phyloP scores from a whole-genome alignment of 2,329 filamentous ascomycete species.

The Ophiostoma triangulosporum region DNA sequence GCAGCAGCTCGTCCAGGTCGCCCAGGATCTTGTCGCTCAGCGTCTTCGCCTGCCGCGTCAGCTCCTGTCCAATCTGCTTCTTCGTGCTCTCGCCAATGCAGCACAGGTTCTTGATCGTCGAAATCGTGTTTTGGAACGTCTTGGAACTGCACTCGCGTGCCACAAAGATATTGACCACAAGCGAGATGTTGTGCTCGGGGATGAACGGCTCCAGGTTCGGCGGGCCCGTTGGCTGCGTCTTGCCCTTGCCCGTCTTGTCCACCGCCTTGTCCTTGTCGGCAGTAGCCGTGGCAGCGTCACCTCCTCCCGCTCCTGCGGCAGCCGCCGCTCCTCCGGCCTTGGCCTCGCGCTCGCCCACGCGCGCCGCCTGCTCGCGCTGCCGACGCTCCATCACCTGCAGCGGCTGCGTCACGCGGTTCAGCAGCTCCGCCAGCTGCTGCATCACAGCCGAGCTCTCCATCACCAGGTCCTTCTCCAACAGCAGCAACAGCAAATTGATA shows the following conservation, averaged over 20 bases:
- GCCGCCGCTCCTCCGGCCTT: conserved; percentile 14
- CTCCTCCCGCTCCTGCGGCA: conserved; percentile 15
- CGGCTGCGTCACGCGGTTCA: conserved; percentile 80
- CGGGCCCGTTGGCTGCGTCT: conserved; percentile 29
- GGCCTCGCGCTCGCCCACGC: conserved; percentile 17
- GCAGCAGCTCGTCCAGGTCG: conserved; percentile 73
- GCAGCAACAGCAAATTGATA: conserved; percentile 74
- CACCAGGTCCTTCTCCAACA: conserved; percentile 86
- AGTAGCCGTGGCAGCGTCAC: background rate
- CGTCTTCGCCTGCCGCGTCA: conserved; percentile 73
- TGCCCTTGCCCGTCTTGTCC: background rate
- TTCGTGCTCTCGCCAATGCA: conserved; percentile 87
- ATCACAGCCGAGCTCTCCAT: conserved; percentile 96
- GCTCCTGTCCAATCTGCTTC: conserved; percentile 79
- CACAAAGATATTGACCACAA: conserved; percentile 94
- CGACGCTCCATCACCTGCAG: conserved; percentile 71
- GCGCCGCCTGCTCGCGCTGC: conserved; percentile 52
- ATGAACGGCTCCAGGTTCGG: conserved; percentile 65
- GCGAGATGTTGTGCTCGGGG: conserved; percentile 73
- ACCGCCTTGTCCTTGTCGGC: background rate
- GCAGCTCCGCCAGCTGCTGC: conserved; percentile 76
- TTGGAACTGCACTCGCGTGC: conserved; percentile 93
- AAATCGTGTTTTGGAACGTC: conserved; percentile 94
- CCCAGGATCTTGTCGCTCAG: conserved; percentile 73
- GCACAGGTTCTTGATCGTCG: conserved; percentile 96